Evolutionary conservation across 2,329 filamentous ascomycete species (phyloP).

Genomic region (Colletotrichum graminicola): DNA sequence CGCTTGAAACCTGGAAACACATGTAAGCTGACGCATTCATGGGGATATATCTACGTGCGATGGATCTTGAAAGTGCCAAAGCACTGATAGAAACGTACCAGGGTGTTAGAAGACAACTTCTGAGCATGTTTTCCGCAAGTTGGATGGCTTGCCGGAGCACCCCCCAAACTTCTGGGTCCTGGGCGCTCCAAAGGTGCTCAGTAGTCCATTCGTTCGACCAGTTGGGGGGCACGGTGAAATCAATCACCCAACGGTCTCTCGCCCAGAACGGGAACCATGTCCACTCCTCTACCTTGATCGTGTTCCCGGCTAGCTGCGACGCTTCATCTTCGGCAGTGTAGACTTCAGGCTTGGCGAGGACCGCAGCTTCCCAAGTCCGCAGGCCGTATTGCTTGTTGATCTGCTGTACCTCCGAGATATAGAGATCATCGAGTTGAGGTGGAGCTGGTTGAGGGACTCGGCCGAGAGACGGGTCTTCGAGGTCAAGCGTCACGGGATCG

Average conservation of each 20-base stretch:
- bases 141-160: conserved; percentile 36
- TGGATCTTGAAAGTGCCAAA: too few species aligned
- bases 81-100: conserved; percentile 26
- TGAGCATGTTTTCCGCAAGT: conserved; percentile 38
- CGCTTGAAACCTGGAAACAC: neutral
- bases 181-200: conserved; percentile 20
- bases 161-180: conserved; percentile 34
- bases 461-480: neutral
- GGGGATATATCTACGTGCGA: too few species aligned
- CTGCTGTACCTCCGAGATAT: conserved; percentile 25
- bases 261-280: conserved; percentile 35
- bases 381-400: conserved; percentile 13
- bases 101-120: neutral
- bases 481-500: conserved; percentile 19
- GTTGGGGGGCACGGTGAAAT: conserved; percentile 8
- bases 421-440: conserved; percentile 33
- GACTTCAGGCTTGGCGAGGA: conserved; percentile 3
- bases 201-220: neutral
- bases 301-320: neutral
- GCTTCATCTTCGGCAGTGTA: conserved; percentile 2
- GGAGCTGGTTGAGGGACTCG: neutral
- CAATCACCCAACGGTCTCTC: conserved; percentile 36
- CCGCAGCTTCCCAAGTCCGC: conserved; percentile 36
- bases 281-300: conserved; percentile 19
- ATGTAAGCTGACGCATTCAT: neutral